Conservation (phyloP, 2,329 filamentous ascomycete genomes). For the Talaromyces piceae region DNA sequence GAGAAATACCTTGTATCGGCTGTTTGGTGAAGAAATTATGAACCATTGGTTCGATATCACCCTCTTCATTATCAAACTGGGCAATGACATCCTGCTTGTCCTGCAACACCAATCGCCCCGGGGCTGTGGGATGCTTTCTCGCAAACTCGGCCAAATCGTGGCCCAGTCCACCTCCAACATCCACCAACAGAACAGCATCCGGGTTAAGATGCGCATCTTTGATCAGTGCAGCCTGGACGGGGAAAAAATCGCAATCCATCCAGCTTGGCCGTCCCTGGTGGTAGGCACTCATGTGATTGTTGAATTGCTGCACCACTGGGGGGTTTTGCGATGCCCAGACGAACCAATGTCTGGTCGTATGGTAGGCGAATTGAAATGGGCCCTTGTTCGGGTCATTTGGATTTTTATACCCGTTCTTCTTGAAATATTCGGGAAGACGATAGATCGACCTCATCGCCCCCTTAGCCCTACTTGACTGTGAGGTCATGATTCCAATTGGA, state of each 20-base stretch:
- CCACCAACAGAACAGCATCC: not conserved
- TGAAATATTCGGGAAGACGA: not conserved
- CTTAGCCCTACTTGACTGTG: not conserved
- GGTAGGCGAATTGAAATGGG: conserved; percentile 1
- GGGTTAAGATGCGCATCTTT: not conserved
- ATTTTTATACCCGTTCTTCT: not conserved
- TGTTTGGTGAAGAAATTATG: conserved; percentile 1
- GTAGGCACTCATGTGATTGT: conserved; percentile 5
- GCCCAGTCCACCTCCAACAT: not conserved
- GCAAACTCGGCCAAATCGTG: not conserved
- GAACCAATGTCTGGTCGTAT: not conserved
- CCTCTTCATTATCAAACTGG: conserved; percentile 15
- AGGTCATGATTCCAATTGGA: not conserved
- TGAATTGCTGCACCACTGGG: conserved; percentile 6
- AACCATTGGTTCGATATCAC: conserved; percentile 21
- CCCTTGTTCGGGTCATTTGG: not conserved
- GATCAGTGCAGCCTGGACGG: not conserved
- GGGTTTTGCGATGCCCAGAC: not conserved
- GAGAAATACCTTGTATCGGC: not conserved
- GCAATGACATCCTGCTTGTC: not conserved
- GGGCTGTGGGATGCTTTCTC: not conserved
- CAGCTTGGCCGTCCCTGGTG: conserved; percentile 4
- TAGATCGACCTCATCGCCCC: not conserved
- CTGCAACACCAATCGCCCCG: not conserved
- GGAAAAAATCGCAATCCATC: conserved; percentile 4